Evolutionary conservation across 352 stramenopile genomes (phyloP).

Genomic region (Globisporangium rhizosaccharum): DNA sequence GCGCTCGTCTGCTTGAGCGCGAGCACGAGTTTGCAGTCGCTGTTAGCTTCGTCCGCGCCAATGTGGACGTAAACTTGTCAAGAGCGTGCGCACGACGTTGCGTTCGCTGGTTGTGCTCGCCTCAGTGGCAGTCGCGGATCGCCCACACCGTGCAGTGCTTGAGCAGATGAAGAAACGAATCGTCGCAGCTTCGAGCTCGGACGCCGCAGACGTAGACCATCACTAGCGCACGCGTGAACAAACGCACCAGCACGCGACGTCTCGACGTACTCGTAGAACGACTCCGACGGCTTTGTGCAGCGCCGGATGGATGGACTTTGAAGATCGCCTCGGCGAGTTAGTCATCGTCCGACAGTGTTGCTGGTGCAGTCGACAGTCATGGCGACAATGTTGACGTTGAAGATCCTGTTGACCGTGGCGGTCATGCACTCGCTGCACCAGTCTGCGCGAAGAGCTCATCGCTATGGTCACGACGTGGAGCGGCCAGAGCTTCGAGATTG

Average conservation of each 20-base stretch:
- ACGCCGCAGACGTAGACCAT: slow-evolving; percentile 15
- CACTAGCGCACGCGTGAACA: slow-evolving; percentile 27
- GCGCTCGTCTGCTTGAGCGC: slow-evolving; percentile 17
- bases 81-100: slow-evolving; percentile 9
- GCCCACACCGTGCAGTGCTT: slow-evolving; percentile 24
- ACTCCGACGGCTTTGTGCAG: slow-evolving; percentile 56
- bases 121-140: slow-evolving; percentile 16
- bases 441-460: slow-evolving; percentile 3
- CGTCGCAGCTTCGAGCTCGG: slow-evolving; percentile 6
- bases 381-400: neutral
- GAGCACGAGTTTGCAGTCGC: slow-evolving; percentile 3
- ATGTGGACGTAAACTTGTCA: slow-evolving; percentile 13
- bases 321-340: slow-evolving; percentile 45
- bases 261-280: slow-evolving; percentile 57
- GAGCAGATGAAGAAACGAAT: slow-evolving; percentile 34
- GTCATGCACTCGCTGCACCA: neutral
- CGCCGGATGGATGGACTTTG: slow-evolving; percentile 54
- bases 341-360: slow-evolving; percentile 17
- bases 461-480: slow-evolving; percentile 37
- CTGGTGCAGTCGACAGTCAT: neutral
- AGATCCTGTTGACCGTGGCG: neutral
- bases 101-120: neutral
- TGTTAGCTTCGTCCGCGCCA: slow-evolving; percentile 3
- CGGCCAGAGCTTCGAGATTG: slow-evolving; percentile 60
- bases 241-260: slow-evolving; percentile 33